Evolutionary conservation across 768 basidiomycete genomes (phyloP).

Genomic region (Lentinula detonsa): DNA sequence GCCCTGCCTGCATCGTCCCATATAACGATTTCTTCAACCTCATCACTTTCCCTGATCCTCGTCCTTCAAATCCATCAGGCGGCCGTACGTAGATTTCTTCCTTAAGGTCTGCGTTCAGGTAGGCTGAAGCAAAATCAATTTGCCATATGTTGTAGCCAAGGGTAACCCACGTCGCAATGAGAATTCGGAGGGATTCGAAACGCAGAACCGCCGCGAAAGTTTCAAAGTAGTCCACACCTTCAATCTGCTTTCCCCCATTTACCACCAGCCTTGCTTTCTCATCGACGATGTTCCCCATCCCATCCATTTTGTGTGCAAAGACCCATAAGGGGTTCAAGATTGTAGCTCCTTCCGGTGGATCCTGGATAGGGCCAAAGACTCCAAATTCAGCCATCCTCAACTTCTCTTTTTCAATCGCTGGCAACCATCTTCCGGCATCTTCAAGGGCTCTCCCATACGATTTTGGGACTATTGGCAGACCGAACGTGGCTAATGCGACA

Average conservation of each 20-base stretch:
- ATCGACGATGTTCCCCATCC: neutral
- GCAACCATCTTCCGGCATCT: neutral
- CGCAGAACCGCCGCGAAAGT: conserved; percentile 15
- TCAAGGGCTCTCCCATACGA: neutral
- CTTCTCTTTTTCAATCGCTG: neutral
- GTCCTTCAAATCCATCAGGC: too few relatives aligned
- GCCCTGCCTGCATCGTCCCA: conserved; percentile 3
- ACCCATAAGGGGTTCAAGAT: conserved; percentile 2
- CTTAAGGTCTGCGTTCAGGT: too few relatives aligned
- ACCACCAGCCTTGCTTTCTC: conserved; percentile 11
- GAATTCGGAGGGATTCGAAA: too few relatives aligned
- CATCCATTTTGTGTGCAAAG: conserved; percentile 1
- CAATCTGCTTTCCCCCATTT: conserved; percentile 24
- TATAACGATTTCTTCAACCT: too few relatives aligned
- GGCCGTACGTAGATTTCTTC: too few relatives aligned
- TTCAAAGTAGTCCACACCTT: conserved; percentile 25
- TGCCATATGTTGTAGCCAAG: too few relatives aligned
- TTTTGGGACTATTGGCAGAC: neutral
- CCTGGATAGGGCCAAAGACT: neutral
- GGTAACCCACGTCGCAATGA: too few relatives aligned
- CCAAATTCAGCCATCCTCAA: neutral
- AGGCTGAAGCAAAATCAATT: too few relatives aligned
- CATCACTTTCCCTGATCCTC: too few relatives aligned
- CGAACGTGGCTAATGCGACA: neutral
- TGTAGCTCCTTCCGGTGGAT: neutral